Conservation (phyloP, 306 rosid genomes). For the Cucurbita moschata region DNA sequence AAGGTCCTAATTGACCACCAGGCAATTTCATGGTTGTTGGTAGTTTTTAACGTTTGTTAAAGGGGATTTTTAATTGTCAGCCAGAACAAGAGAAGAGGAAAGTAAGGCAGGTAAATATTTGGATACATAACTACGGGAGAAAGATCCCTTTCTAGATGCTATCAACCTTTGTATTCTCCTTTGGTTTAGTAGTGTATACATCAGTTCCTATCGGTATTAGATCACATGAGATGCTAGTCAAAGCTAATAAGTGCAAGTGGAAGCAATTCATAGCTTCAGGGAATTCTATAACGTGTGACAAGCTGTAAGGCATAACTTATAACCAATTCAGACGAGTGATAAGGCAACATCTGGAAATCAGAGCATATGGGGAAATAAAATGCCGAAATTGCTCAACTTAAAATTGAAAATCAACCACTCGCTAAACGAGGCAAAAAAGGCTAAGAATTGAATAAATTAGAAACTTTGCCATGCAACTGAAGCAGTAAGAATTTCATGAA, state of each 20-base stretch:
- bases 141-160: background rate
- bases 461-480: background rate
- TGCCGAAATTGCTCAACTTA: background rate
- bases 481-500: background rate
- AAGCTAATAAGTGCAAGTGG: background rate
- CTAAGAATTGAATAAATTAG: background rate
- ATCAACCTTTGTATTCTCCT: background rate
- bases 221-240: background rate
- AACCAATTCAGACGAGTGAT: background rate
- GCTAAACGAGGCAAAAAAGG: background rate
- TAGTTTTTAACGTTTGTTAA: background rate
- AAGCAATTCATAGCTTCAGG: background rate
- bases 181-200: background rate
- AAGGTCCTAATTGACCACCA: background rate
- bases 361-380: background rate
- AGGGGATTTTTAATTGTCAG: background rate
- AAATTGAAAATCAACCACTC: background rate
- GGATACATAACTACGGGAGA: background rate
- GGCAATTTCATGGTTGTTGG: background rate
- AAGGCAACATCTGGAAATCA: background rate
- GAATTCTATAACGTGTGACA: background rate
- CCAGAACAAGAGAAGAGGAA: background rate
- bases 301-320: background rate
- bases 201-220: background rate
- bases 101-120: background rate